Conservation (phyloP, 1,284 basidiomycete genomes). For the Pterulicium gracile region DNA sequence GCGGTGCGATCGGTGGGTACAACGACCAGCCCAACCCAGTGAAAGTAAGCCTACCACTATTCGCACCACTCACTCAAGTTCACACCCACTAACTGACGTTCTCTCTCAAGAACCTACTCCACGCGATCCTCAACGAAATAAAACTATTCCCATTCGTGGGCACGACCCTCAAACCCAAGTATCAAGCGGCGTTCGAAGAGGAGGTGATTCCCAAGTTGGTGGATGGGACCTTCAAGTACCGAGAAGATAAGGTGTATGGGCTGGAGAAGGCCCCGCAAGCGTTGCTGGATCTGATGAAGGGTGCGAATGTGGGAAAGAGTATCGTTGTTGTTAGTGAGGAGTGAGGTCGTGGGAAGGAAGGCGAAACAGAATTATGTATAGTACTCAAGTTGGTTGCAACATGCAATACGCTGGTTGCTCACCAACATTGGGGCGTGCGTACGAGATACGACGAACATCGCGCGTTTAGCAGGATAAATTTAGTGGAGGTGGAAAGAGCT, state of each 20-base stretch:
- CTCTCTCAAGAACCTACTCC: conserved; percentile 8
- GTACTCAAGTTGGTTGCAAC: too few relatives aligned
- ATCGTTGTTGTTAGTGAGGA: conserved; percentile 38
- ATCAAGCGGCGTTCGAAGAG: conserved; percentile 33
- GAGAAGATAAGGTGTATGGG: conserved; percentile 40
- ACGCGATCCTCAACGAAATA: conserved; percentile 37
- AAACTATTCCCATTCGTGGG: conserved; percentile 54
- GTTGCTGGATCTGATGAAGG: conserved; percentile 41
- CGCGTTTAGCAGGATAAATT: too few relatives aligned
- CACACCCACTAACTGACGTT: too few relatives aligned
- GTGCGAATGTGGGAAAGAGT: conserved; percentile 48
- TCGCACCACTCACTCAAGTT: conserved; percentile 15
- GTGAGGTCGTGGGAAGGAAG: too few relatives aligned
- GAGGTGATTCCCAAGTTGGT: conserved; percentile 40
- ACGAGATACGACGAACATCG: too few relatives aligned
- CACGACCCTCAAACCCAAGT: conserved; percentile 25
- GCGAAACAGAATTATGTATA: too few relatives aligned
- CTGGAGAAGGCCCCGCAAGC: conserved; percentile 43
- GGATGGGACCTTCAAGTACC: conserved; percentile 48
- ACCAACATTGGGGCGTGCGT: too few relatives aligned
- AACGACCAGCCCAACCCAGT: conserved; percentile 13
- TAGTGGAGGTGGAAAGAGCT: too few relatives aligned
- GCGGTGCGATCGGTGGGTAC: conserved; percentile 17
- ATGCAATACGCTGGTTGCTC: too few relatives aligned
- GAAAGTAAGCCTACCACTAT: conserved; percentile 11